Conservation (phyloP, 73 alveolate genomes). For the Paramecium primaurelia region DNA sequence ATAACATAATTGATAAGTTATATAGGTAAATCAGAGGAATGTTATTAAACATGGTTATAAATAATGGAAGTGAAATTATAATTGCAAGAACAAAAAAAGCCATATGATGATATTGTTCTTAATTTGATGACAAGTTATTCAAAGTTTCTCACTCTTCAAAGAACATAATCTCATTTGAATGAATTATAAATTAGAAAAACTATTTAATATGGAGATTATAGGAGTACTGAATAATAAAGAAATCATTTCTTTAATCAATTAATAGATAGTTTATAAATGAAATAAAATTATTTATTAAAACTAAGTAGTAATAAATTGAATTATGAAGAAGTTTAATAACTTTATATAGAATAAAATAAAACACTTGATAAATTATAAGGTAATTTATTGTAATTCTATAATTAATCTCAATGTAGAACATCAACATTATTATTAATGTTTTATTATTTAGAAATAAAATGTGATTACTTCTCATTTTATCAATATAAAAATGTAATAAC, state of each 20-base stretch:
- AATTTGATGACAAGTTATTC: background rate
- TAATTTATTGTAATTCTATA: background rate
- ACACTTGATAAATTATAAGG: background rate
- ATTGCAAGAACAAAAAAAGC: background rate
- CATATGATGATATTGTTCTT: background rate
- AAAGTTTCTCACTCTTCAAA: background rate
- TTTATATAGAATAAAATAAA: background rate
- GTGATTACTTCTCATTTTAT: background rate
- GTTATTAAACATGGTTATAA: background rate
- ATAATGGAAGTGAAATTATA: background rate
- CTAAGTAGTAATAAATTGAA: background rate
- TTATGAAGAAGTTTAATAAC: background rate
- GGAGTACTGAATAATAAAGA: background rate
- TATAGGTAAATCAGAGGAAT: background rate
- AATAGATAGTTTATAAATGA: background rate
- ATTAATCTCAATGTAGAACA: background rate
- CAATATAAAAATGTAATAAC: background rate
- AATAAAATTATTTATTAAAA: background rate
- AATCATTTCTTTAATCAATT: background rate
- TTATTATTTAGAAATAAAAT: background rate
- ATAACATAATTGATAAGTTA: background rate
- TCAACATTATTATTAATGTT: conserved; percentile 2
- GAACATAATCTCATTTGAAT: background rate
- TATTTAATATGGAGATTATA: background rate
- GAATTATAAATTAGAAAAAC: background rate